Conservation (phyloP, 345 rosid species). For the Gossypium australe region DNA sequence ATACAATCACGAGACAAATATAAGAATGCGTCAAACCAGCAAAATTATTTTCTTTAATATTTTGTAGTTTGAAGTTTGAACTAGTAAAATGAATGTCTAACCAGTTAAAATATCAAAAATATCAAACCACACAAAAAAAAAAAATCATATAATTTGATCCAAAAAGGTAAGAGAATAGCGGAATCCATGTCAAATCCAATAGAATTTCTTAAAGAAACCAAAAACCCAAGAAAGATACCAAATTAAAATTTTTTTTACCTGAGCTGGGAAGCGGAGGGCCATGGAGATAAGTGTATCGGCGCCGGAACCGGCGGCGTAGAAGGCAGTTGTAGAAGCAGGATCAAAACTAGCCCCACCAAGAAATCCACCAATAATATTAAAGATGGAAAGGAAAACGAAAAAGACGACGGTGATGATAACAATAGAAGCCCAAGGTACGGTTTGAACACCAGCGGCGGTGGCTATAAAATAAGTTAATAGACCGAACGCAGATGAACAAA, state of each 20-base stretch:
- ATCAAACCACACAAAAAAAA: not conserved
- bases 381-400: constrained; percentile 57
- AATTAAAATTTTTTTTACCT: constrained; percentile 29
- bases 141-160: too few relatives aligned
- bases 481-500: constrained; percentile 55
- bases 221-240: not conserved
- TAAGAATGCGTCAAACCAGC: too few relatives aligned
- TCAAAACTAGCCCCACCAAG: constrained; percentile 95
- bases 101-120: not conserved
- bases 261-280: constrained; percentile 86
- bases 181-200: not conserved
- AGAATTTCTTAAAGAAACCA: not conserved
- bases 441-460: constrained; percentile 42
- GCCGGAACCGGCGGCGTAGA: constrained; percentile 80
- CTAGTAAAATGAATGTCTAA: not conserved
- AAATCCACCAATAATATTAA: constrained; percentile 41
- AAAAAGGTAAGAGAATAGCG: not conserved
- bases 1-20: not conserved
- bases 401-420: constrained; percentile 50
- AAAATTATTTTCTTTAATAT: not conserved
- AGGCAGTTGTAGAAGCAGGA: constrained; percentile 74
- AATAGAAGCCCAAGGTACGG: constrained; percentile 42
- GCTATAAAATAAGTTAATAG: constrained; percentile 47
- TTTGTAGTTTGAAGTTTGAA: too few relatives aligned
- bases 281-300: constrained; percentile 58